Conservation (phyloP, 345 rosid genomes). For the Salix caprea region DNA sequence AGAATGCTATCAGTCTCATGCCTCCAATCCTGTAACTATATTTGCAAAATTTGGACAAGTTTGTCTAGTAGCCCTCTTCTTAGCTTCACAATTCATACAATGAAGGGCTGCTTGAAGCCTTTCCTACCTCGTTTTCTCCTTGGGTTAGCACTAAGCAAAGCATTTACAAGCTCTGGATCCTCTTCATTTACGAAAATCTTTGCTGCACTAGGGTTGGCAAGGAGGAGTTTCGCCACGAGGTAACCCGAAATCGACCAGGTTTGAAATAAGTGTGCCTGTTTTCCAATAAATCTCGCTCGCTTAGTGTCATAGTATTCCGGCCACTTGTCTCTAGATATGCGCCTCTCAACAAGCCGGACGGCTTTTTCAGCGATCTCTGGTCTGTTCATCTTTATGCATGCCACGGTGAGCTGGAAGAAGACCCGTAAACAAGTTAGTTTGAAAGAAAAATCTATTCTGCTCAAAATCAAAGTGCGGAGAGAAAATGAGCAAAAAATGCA, state of each 20-base stretch:
- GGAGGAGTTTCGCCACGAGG: constrained; percentile 78
- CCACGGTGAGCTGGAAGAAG: constrained; percentile 62
- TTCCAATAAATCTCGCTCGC: constrained; percentile 77
- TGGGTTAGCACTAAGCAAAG: constrained; percentile 64
- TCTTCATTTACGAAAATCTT: constrained; percentile 60
- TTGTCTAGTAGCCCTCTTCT: neutral
- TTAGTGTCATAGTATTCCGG: constrained; percentile 88
- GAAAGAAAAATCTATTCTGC: neutral
- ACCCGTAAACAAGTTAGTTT: constrained; percentile 2
- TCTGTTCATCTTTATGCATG: constrained; percentile 84
- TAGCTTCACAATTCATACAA: constrained; percentile 2
- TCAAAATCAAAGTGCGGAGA: neutral
- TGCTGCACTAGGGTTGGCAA: constrained; percentile 61
- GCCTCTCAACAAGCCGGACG: constrained; percentile 62
- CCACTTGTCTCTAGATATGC: constrained; percentile 71
- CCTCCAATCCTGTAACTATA: too few relatives aligned
- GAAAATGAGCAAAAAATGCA: neutral
- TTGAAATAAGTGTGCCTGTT: constrained; percentile 73
- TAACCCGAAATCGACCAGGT: constrained; percentile 94
- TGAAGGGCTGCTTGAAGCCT: constrained; percentile 11
- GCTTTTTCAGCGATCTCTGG: constrained; percentile 80
- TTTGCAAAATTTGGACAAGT: too few relatives aligned
- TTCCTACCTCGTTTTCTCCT: constrained; percentile 55
- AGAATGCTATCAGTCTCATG: too few relatives aligned
- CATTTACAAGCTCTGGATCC: constrained; percentile 59